Percentiles rank a stretch among this genome's conserved stretches.
phyloP scores from a whole-genome alignment of 352 stramenopile genomes.

The Globisporangium nagaii region DNA sequence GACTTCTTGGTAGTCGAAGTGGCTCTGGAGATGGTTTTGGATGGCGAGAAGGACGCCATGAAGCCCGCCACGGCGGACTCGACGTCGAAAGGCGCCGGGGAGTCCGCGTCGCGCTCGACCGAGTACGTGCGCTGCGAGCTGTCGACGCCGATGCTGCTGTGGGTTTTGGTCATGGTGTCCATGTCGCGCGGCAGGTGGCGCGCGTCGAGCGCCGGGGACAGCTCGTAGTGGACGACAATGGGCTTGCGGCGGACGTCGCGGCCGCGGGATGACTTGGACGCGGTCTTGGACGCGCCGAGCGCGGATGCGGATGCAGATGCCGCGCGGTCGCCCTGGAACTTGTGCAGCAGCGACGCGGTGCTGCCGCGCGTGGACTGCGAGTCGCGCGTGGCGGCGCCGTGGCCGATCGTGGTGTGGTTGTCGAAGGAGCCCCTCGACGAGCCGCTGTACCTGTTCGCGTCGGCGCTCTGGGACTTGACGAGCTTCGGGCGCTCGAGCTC shows the following conservation, averaged over 20 bases:
- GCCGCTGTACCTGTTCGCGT: neutral
- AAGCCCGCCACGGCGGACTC: slow-evolving; percentile 18
- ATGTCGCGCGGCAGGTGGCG: neutral
- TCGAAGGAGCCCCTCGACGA: neutral
- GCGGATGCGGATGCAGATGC: neutral
- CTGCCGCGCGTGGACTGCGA: neutral
- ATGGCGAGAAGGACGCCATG: slow-evolving; percentile 20
- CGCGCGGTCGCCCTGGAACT: neutral
- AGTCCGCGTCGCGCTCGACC: slow-evolving; percentile 3
- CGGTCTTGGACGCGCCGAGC: neutral
- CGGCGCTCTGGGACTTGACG: slow-evolving; percentile 3
- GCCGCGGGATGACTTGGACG: slow-evolving; percentile 14
- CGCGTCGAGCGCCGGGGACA: neutral
- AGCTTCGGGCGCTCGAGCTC: neutral
- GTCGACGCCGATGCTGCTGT: neutral
- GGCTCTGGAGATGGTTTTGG: no score
- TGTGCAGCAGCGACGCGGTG: neutral
- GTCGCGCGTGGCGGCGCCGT: neutral
- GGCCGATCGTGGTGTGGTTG: no score
- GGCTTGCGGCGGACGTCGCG: slow-evolving; percentile 23
- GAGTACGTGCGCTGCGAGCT: slow-evolving; percentile 7
- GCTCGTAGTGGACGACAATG: slow-evolving; percentile 30
- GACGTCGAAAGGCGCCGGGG: slow-evolving; percentile 13
- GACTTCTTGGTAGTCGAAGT: slow-evolving; percentile 7
- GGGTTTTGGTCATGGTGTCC: slow-evolving; percentile 1